Conservation (phyloP, 148 eudicot species). For the Cornus florida region DNA sequence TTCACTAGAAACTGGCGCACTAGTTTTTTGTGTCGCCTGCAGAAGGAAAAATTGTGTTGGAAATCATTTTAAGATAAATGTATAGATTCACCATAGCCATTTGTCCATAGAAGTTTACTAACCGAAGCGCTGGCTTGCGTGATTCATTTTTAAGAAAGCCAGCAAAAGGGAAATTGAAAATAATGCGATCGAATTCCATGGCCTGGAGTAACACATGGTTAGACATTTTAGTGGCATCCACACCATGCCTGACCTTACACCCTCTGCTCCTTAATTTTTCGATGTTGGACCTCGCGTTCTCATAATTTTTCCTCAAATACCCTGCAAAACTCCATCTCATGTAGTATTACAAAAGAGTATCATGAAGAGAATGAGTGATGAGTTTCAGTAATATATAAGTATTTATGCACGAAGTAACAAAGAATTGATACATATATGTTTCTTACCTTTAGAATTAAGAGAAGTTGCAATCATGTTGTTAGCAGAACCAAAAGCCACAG, state of each 20-base stretch:
- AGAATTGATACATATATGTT: too few relatives aligned
- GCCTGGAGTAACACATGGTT: neutral
- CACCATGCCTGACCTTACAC: neutral
- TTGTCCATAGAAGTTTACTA: neutral
- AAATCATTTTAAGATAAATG: neutral
- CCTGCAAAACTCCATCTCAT: neutral
- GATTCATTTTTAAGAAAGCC: neutral
- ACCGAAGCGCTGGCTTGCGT: neutral
- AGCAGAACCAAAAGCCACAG: slow-evolving; percentile 12
- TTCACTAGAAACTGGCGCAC: slow-evolving; percentile 19
- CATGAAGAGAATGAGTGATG: neutral
- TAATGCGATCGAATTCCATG: neutral
- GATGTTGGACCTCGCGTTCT: neutral
- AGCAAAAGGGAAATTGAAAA: neutral
- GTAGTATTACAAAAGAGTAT: neutral
- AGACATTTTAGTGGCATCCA: neutral
- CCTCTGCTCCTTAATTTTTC: neutral
- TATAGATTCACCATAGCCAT: neutral
- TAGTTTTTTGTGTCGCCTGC: slow-evolving; percentile 17
- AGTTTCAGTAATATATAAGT: neutral
- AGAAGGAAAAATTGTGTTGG: neutral
- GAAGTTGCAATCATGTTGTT: slow-evolving; percentile 13
- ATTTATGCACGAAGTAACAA: neutral
- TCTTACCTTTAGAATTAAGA: slow-evolving; percentile 6
- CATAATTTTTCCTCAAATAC: neutral